These are phyloP conservation scores for Vachellia collinsii DNA, from an alignment of 306 rosid genomes.

Conservation along the genomic window DNA sequence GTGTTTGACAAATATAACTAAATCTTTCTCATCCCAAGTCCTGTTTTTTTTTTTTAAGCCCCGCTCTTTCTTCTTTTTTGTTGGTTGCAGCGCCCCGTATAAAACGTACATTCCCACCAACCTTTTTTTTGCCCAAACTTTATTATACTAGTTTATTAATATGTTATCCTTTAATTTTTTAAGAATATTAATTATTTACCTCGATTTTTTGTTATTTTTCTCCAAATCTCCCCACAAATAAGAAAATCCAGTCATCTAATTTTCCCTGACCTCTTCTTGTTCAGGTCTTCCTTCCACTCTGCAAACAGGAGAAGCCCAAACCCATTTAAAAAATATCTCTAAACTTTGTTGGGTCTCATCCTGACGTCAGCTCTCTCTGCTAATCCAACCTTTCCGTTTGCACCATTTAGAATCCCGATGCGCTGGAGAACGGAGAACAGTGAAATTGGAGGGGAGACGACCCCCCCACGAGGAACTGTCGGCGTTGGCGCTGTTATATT, in stretches of 20 bases:
- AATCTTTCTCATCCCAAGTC: too few species aligned
- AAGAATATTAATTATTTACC: neutral
- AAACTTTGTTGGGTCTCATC: neutral
- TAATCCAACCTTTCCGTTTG: neutral
- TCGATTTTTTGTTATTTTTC: neutral
- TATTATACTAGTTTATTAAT: neutral
- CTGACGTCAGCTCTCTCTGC: neutral
- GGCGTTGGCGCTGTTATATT: slow-evolving; percentile 49
- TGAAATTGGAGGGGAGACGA: slow-evolving; percentile 51
- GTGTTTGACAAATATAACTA: too few species aligned
- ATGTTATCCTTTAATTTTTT: neutral
- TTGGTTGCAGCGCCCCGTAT: neutral
- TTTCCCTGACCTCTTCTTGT: neutral
- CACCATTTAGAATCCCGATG: slow-evolving; percentile 51
- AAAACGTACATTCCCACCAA: too few species aligned
- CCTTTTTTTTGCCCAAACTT: too few species aligned
- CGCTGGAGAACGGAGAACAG: slow-evolving; percentile 39
- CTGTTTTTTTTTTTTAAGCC: too few species aligned
- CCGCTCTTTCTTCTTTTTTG: too few species aligned
- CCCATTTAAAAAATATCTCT: neutral
- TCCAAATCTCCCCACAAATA: neutral
- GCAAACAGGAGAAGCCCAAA: neutral
- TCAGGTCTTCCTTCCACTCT: neutral
- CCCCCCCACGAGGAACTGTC: slow-evolving; percentile 56
- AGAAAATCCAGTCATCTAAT: neutral